Evolutionary conservation across 495 filamentous ascomycete genomes (phyloP), one percentile per base, ranked within the genome.

Genomic region (Aspergillus taichungensis): DNA sequence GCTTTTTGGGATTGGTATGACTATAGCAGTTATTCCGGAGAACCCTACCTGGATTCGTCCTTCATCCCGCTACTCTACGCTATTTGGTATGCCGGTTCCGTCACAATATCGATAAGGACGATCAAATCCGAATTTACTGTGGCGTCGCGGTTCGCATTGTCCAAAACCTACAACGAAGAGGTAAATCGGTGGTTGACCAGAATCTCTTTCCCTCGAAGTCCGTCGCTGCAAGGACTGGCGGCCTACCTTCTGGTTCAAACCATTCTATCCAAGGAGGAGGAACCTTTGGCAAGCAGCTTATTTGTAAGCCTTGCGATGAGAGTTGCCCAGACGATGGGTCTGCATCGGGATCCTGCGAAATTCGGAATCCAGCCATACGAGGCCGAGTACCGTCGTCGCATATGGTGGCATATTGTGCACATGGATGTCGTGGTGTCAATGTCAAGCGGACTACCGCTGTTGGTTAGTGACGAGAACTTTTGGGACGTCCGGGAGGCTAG

Each of bases 351-450:
- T 46, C 83, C 83, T 13, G 76, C 79, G 8, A 66, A 74, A 11
- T 77, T 86, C 47, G 76, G 79, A 0, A 74, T 87, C n/a, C 52
- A 71, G 5, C 73, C 81, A 3, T 76, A 78, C 43, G 80, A 85
- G 51, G 75, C 81, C 11, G 83, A 87, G 52, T 80, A 83, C 57
- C 72, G 83, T 12, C 72, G 83, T 42, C 70, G 83, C 1, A 60
- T 85, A 31, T 87, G 83, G 83, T 87, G 81, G 82, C 78, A 82
- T 48, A 83, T 87, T 30, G 65, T 84, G 50, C 71, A 83, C 45
- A 75, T 84, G 51, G 84, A 87, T 43, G 68, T 67, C 5, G 64
- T 73, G 13, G 66, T 73, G 6, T 62, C 69, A 2, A 71, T 73
- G 68, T 71, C 69, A 1, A 71, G 68, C 31, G 69, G 69, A 0